A percentile compares a stretch with the other conserved stretches of the same genome.
phyloP scores from a whole-genome alignment of 1,284 basidiomycete genomes.

The Sporisorium reilianum region DNA sequence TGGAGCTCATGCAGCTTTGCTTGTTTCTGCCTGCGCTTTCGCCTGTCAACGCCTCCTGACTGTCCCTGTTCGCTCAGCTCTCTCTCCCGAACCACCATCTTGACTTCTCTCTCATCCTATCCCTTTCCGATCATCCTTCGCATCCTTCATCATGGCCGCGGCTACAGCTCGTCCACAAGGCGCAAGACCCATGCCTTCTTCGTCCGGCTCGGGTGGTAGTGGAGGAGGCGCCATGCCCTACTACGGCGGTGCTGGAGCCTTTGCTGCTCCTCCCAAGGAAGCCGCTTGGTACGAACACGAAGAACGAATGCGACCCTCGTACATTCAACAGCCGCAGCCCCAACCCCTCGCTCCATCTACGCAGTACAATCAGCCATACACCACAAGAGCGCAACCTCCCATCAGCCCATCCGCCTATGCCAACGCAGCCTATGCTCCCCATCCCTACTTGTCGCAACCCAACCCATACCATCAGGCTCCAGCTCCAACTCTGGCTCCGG shows the following conservation, averaged over 20 bases:
- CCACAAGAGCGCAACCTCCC: conserved; percentile 21
- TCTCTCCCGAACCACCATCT: background rate
- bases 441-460: conserved; percentile 17
- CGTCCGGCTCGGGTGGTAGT: conserved; percentile 26
- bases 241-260: conserved; percentile 19
- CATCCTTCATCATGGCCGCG: conserved; percentile 24
- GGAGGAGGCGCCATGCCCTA: conserved; percentile 12
- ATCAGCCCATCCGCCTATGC: conserved; percentile 30
- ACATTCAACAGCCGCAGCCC: conserved; percentile 54
- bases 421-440: conserved; percentile 8
- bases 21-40: background rate
- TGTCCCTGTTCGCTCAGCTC: background rate
- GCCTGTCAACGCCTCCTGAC: background rate
- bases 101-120: background rate
- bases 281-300: conserved; percentile 65
- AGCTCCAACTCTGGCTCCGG: background rate
- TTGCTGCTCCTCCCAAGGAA: conserved; percentile 33
- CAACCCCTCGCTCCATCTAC: conserved; percentile 26
- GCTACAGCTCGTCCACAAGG: conserved; percentile 39
- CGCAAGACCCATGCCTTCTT: conserved; percentile 50
- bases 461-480: conserved; percentile 24
- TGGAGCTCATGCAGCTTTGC: conserved; percentile 1
- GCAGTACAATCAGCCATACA: conserved; percentile 33
- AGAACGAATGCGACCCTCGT: conserved; percentile 60
- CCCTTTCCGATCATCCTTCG: background rate